Base-by-base conservation (phyloP, 495 filamentous ascomycete genomes). In the Opeltia flavorubescens region DNA sequence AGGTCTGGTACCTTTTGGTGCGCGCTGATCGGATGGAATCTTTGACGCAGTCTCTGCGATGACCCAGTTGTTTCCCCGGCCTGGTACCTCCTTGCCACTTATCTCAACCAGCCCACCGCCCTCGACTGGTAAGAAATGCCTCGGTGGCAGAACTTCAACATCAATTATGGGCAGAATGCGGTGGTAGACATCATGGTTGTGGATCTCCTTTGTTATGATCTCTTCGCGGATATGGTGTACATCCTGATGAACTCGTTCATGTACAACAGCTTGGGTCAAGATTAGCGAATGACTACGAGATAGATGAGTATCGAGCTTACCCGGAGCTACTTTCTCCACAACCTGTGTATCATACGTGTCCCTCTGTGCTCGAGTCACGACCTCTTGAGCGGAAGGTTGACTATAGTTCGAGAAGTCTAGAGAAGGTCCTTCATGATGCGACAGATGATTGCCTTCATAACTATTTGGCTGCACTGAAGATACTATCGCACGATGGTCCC, bases 181-280 rank as follows among this genome's bases (percentile, higher is more conserved):
- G 46, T 74, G 71, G 45, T 66, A 67, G 17, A 71, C 56, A 26
- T 79, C 69, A 53, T 78, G 60, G 17, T 62, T 65, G 53, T 80
- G 75, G 48, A 76, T 71, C 26, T 78, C 74, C 23, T 72, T 69
- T 3, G 69, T 64, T 25, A 77, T 71, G 6, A 50, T 42, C 51
- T 78, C 69, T 55, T 76, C 54, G 12, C 58, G 51, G 33, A 76
- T 60, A 30, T 76, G 59, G 54, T 72, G 73, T 3, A 60, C 52
- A 0, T 62, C 51, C 6, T 61, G 62, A 17, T 59, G 61, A 40
- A 80, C 57, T 1, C 58, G 63, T 54, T 80, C 73, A 31, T 78
- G 75, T 8, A 61, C 67, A 15, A 79, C 68, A 48, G 72, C 75
- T 76, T 52, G 41, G 30, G 5, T 12, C 2, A 31, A 34, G 3